Conservation (phyloP, 257 asterid genomes). For the Nicotiana tabacum region DNA sequence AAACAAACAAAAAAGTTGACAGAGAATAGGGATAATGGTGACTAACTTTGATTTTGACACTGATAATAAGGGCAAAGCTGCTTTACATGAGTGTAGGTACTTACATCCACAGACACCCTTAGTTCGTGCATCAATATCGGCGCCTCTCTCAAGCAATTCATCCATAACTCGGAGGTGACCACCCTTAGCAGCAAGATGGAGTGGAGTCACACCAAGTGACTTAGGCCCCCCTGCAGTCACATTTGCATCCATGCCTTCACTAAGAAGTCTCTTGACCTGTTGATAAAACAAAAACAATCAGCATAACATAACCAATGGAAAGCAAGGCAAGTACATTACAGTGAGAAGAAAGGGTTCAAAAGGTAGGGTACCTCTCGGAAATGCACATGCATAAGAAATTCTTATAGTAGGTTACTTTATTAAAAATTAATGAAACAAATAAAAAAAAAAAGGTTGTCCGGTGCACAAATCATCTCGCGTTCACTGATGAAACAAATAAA, state of each 20-base stretch:
- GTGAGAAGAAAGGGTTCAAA: not conserved
- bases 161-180: constrained; percentile 91
- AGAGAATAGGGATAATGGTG: not conserved
- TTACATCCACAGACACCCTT: constrained; percentile 95
- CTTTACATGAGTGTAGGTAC: not conserved
- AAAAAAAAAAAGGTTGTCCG: not conserved
- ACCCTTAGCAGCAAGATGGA: constrained; percentile 98
- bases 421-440: not conserved
- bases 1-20: constrained; percentile 1
- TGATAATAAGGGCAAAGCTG: not conserved
- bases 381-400: not conserved
- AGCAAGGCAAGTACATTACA: not conserved
- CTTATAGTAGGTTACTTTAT: not conserved
- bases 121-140: constrained; percentile 90
- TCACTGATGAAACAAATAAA: too few species aligned
- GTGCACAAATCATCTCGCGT: too few species aligned
- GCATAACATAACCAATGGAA: not conserved
- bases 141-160: constrained; percentile 77
- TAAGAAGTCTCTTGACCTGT: constrained; percentile 80
- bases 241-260: constrained; percentile 82
- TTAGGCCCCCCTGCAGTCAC: constrained; percentile 92
- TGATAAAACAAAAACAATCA: not conserved
- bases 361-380: not conserved
- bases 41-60: not conserved
- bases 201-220: constrained; percentile 86